These are phyloP conservation scores for Microthlaspi erraticum DNA, from an alignment of 345 rosid genomes.

Conservation along the genomic window DNA sequence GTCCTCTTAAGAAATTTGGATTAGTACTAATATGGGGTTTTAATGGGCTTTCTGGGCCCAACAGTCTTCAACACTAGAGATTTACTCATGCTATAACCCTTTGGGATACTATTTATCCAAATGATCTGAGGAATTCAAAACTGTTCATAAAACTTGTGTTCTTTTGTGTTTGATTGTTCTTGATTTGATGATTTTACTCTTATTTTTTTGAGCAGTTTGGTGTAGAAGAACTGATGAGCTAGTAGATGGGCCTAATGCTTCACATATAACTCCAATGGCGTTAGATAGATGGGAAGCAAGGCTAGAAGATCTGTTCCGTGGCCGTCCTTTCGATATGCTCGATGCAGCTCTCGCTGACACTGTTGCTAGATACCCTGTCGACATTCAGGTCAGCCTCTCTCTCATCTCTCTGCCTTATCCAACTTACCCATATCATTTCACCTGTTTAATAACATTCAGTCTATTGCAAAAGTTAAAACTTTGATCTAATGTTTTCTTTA, in stretches of 20 bases:
- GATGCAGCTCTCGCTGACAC: constrained; percentile 91
- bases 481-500: neutral
- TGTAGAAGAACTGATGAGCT: constrained; percentile 83
- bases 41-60: constrained; percentile 42
- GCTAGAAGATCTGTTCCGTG: constrained; percentile 78
- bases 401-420: neutral
- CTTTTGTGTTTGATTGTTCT: constrained; percentile 1
- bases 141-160: neutral
- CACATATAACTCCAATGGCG: constrained; percentile 86
- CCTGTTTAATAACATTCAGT: neutral
- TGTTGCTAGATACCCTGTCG: constrained; percentile 73
- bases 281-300: constrained; percentile 89
- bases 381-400: constrained; percentile 69
- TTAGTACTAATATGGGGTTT: constrained; percentile 2
- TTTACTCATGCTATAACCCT: constrained; percentile 8
- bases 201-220: constrained; percentile 52
- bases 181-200: neutral
- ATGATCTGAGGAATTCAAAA: neutral
- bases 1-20: neutral
- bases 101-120: neutral
- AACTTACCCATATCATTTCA: neutral
- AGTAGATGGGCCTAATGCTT: constrained; percentile 86
- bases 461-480: neutral
- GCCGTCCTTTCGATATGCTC: constrained; percentile 84
- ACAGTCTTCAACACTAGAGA: neutral